These are phyloP conservation scores for Talaromyces sp. DNA, from an alignment of 2,329 filamentous ascomycete species.

Conservation along the genomic window DNA sequence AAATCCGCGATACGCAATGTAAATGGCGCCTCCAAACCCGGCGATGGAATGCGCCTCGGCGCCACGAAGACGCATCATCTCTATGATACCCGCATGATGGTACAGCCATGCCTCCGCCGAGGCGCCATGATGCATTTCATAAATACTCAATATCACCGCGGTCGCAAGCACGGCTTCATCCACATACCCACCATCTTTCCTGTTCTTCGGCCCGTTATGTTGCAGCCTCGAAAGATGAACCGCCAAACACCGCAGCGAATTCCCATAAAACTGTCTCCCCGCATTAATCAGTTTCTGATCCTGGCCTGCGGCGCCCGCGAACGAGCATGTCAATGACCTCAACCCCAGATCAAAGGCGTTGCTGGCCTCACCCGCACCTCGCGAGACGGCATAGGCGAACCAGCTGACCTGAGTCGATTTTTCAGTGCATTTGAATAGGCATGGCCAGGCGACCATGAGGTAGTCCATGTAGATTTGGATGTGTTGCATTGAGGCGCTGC, in stretches of 20 bases:
- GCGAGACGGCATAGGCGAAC: neutral
- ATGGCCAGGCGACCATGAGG: neutral
- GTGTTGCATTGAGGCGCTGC: neutral
- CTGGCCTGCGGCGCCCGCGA: neutral
- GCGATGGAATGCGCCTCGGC: constrained; percentile 25
- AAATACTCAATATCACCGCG: constrained; percentile 34
- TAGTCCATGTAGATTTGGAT: neutral
- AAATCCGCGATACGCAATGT: neutral
- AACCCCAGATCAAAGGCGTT: neutral
- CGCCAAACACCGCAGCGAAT: neutral
- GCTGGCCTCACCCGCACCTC: neutral
- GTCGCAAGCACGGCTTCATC: constrained; percentile 24
- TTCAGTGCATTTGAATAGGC: neutral
- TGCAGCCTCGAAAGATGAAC: neutral
- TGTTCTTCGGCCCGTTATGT: neutral
- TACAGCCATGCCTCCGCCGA: constrained; percentile 33
- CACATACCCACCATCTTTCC: neutral
- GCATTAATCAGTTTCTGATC: neutral
- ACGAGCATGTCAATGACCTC: neutral
- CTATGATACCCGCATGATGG: constrained; percentile 34
- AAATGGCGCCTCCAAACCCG: constrained; percentile 32
- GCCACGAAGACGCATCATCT: constrained; percentile 34
- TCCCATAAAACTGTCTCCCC: neutral
- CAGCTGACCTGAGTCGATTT: neutral
- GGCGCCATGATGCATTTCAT: constrained; percentile 35